Evolutionary conservation across 768 basidiomycete genomes (phyloP), one percentile per base, ranked within the genome.

Genomic region (Suillus bovinus): DNA sequence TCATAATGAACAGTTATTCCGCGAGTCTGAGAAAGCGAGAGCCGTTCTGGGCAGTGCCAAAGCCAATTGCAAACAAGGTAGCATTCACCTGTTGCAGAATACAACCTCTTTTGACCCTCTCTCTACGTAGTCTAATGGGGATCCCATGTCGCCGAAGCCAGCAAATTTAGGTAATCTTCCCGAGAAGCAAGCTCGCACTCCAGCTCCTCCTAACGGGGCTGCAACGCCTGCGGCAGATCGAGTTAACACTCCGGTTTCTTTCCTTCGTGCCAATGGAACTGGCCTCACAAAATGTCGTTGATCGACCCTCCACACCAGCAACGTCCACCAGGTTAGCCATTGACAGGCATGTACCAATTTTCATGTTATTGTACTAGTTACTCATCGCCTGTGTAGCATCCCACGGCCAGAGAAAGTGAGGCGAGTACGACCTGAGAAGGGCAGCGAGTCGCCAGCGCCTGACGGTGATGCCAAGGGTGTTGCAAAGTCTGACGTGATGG

Each of bases 351-450:
- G 73, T 47, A 44, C 58, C 13, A 41, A 24, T 36, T 50, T 0
- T 36, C 34, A 33, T 61, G 9, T 24, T 53, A 10, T 44, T 16
- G 54, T 38, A 29, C 59, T 64, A 33, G 52, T 42, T 31, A 63
- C 22, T 61, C 49, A 69, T 64, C 39, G 61, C 39, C 33, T 60
- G 63, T 49, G 27, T 64, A 92, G 90, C 70, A 82, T 92, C 52
- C 90, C 89, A 27, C 79, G 89, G 53, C 90, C 90, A n/a, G 89
- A 91, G 70, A 89, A 90, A 38, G 88, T 92, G 62, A 90, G 85
- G 73, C 80, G 90, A 24, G 75, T 84, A 24, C 69, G 78, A 41
- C 70, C 69, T 22, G 79, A 81, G 36, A 73, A 69, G 55, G 75
- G 74, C 50, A 74, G 76, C 9, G 76, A 76, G 39, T 75, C 78